Evolutionary conservation across 805 yeast genomes (phyloP).

Genomic region (Schwanniomyces pseudopolymorphus): DNA sequence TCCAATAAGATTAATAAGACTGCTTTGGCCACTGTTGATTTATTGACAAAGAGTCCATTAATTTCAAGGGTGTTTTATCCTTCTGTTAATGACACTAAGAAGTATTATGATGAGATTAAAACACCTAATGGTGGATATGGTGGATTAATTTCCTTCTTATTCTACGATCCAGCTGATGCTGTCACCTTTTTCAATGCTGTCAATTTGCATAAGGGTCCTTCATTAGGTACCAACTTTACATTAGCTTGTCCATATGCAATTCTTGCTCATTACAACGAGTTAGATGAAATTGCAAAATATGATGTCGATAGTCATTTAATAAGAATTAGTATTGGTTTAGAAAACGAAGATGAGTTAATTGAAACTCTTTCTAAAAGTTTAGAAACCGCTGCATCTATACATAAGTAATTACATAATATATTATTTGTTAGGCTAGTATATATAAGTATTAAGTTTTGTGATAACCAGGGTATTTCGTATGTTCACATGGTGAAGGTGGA

Average conservation of each 20-base stretch:
- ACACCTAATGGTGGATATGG: slow-evolving; percentile 84
- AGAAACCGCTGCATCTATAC: slow-evolving; percentile 28
- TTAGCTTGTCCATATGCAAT: slow-evolving; percentile 88
- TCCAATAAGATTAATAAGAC: slow-evolving; percentile 56
- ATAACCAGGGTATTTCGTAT: slow-evolving; percentile 22
- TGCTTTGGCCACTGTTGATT: slow-evolving; percentile 52
- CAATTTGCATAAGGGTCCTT: slow-evolving; percentile 80
- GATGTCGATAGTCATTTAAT: slow-evolving; percentile 79
- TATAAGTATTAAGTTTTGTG: neutral
- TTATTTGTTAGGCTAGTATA: neutral
- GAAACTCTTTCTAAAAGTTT: slow-evolving; percentile 53
- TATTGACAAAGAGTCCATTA: slow-evolving; percentile 50
- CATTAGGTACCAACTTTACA: slow-evolving; percentile 86
- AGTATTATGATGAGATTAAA: slow-evolving; percentile 69
- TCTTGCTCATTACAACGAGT: slow-evolving; percentile 79
- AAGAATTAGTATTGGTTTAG: slow-evolving; percentile 83
- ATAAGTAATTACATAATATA: neutral
- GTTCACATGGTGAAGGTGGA: slow-evolving; percentile 51
- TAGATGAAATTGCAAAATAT: slow-evolving; percentile 77
- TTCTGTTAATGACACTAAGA: slow-evolving; percentile 47
- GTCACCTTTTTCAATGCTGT: slow-evolving; percentile 70
- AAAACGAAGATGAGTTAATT: slow-evolving; percentile 60
- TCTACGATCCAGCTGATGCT: slow-evolving; percentile 64
- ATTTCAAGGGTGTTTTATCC: slow-evolving; percentile 77
- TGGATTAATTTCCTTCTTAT: slow-evolving; percentile 74